Percentiles rank a stretch among this genome's conserved stretches.
Conservation (phyloP, 306 rosid species). For the Cercis canadensis region DNA sequence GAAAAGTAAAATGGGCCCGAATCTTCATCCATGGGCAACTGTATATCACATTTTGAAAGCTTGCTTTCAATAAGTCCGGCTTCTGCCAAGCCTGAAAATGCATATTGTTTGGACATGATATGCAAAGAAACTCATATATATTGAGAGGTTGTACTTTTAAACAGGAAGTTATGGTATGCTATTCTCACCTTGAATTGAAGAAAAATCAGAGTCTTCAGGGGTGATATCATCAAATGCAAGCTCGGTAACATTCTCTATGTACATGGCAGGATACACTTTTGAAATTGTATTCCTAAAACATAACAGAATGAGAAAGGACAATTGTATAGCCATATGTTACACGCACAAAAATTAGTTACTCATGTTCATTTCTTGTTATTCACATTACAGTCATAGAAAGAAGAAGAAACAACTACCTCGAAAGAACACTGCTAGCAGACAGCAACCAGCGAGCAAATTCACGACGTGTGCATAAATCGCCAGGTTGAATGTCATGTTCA, state of each 20-base stretch:
- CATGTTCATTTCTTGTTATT: conserved; percentile 11
- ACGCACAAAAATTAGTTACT: conserved; percentile 11
- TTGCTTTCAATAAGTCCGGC: conserved; percentile 96
- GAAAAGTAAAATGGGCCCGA: conserved; percentile 68
- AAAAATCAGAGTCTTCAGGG: conserved; percentile 89
- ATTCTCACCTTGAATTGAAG: conserved; percentile 86
- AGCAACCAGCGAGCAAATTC: conserved; percentile 98
- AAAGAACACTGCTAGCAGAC: conserved; percentile 86
- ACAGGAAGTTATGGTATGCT: conserved; percentile 25
- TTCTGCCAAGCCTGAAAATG: conserved; percentile 92
- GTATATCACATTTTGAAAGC: conserved; percentile 80
- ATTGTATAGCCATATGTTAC: conserved; percentile 31
- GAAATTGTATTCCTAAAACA: conserved; percentile 72
- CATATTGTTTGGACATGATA: conserved; percentile 34
- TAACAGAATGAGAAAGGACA: conserved; percentile 23
- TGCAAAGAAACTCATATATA: neutral
- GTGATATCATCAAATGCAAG: conserved; percentile 94
- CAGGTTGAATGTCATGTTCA: conserved; percentile 84
- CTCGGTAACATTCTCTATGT: conserved; percentile 84
- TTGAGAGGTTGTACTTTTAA: conserved; percentile 8
- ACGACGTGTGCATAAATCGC: conserved; percentile 92
- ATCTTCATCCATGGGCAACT: conserved; percentile 66
- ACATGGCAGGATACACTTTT: conserved; percentile 98
- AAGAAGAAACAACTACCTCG: conserved; percentile 65
- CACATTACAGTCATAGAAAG: conserved; percentile 16